These are phyloP conservation scores for Porodaedalea pini DNA, from an alignment of 1,284 basidiomycete species.

Conservation along the genomic window DNA sequence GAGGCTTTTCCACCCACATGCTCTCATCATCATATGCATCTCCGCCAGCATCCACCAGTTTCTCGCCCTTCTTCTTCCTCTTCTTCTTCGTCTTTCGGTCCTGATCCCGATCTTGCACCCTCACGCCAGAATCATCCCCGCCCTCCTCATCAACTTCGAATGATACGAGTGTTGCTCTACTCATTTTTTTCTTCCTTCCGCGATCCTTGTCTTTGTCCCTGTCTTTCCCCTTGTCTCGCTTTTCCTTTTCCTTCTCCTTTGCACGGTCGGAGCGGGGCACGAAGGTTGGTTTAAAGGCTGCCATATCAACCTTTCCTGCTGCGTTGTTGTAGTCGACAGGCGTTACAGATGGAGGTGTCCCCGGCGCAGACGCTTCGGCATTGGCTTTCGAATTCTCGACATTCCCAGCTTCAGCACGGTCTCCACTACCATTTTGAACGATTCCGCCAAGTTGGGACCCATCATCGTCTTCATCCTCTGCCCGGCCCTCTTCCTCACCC, in stretches of 20 bases:
- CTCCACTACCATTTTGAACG: background rate
- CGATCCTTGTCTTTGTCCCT: slow-evolving; percentile 41
- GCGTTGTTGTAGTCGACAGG: slow-evolving; percentile 14
- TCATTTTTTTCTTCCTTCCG: slow-evolving; percentile 34
- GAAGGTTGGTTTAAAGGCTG: slow-evolving; percentile 79
- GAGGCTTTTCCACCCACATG: slow-evolving; percentile 62
- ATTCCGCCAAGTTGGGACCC: background rate
- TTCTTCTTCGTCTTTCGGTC: slow-evolving; percentile 27
- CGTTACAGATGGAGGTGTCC: background rate
- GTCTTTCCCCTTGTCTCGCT: slow-evolving; percentile 40
- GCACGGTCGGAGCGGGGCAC: slow-evolving; percentile 49
- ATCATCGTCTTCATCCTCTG: slow-evolving; percentile 49
- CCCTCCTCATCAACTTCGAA: slow-evolving; percentile 36
- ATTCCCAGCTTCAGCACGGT: background rate
- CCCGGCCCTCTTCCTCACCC: background rate
- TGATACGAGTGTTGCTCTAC: slow-evolving; percentile 35
- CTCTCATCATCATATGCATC: slow-evolving; percentile 46
- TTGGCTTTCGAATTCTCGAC: background rate
- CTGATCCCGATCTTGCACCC: background rate
- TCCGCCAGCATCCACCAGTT: slow-evolving; percentile 18
- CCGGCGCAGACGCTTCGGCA: background rate
- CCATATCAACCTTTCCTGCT: slow-evolving; percentile 46
- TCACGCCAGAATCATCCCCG: slow-evolving; percentile 4
- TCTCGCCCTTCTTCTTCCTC: slow-evolving; percentile 31
- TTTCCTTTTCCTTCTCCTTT: slow-evolving; percentile 37